A percentile compares a stretch with the other conserved stretches of the same genome.
Evolutionary conservation across 1,284 basidiomycete genomes (phyloP).

Genomic region (Gymnopus androsaceus): DNA sequence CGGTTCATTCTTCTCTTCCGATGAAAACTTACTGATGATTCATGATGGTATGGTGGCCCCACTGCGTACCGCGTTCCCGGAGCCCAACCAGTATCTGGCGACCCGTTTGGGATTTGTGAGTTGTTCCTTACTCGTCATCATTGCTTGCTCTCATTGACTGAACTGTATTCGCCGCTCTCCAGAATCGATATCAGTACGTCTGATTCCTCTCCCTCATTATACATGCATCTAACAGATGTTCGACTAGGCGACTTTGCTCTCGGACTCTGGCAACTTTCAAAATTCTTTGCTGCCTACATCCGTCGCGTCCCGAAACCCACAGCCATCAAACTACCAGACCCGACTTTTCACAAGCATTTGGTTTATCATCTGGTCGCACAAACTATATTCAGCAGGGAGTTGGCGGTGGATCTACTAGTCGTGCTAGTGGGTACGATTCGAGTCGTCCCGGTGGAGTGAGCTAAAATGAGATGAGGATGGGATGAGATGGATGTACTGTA

Average conservation of each 20-base stretch:
- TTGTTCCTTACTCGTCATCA: slow-evolving; percentile 14
- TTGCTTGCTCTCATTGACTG: background rate
- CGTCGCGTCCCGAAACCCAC: slow-evolving; percentile 48
- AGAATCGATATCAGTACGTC: slow-evolving; percentile 72
- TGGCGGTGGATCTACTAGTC: background rate
- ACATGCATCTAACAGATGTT: slow-evolving; percentile 12
- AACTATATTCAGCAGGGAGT: slow-evolving; percentile 7
- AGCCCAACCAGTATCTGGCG: slow-evolving; percentile 54
- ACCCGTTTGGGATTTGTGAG: slow-evolving; percentile 74
- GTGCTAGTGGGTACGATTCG: slow-evolving; percentile 22
- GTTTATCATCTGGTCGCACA: slow-evolving; percentile 31
- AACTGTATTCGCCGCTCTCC: background rate
- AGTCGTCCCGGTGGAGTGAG: slow-evolving; percentile 26
- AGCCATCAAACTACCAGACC: slow-evolving; percentile 33
- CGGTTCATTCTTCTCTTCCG: slow-evolving; percentile 6
- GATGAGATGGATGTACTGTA: slow-evolving; percentile 46
- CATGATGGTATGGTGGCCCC: slow-evolving; percentile 77
- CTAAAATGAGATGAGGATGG: slow-evolving; percentile 52
- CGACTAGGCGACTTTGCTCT: slow-evolving; percentile 57
- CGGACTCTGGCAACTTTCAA: slow-evolving; percentile 66
- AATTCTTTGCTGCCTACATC: slow-evolving; percentile 57
- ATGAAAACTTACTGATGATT: slow-evolving; percentile 2
- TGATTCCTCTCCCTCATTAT: background rate
- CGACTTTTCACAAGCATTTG: slow-evolving; percentile 56
- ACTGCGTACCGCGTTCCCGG: slow-evolving; percentile 58